A percentile compares a stretch with the other conserved stretches of the same genome.
These are phyloP conservation scores for Apophysomyces variabilis DNA, from an alignment of 371 early-diverging fungal genomes.

Conservation along the genomic window DNA sequence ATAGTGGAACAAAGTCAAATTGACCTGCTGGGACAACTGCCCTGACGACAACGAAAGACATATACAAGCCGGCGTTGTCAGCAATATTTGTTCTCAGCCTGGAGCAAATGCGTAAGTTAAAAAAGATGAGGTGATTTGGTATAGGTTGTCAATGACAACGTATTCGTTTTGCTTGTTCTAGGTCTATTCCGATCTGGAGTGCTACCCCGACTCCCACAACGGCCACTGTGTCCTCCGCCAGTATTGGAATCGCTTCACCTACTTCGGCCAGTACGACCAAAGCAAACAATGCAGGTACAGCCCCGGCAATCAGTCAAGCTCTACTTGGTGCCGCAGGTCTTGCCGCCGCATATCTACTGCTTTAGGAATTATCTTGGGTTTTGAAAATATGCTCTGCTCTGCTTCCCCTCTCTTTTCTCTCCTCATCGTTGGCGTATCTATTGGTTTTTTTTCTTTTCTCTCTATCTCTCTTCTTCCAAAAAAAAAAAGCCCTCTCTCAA, in stretches of 20 bases:
- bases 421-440: neutral
- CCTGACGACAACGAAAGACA: constrained; percentile 4
- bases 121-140: neutral
- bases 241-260: neutral
- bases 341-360: constrained; percentile 1
- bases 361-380: neutral
- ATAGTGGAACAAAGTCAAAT: constrained; percentile 29
- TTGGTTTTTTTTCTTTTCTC: neutral
- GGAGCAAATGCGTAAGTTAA: constrained; percentile 19
- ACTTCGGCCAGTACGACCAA: neutral
- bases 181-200: constrained; percentile 8
- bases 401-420: neutral
- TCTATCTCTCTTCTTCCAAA: no score
- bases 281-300: constrained; percentile 3
- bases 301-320: constrained; percentile 3
- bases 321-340: constrained; percentile 3
- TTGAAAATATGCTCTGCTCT: no score
- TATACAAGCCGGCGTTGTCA: neutral
- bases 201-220: constrained; percentile 1
- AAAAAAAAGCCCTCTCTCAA: constrained; percentile 10
- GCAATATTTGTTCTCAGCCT: constrained; percentile 8
- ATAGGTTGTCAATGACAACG: neutral
- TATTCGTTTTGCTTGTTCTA: neutral
- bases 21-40: constrained; percentile 25
- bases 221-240: neutral